A percentile compares a stretch with the other conserved stretches of the same genome.
phyloP scores from a whole-genome alignment of 768 basidiomycete species.

The Pleurotus ostreatus region DNA sequence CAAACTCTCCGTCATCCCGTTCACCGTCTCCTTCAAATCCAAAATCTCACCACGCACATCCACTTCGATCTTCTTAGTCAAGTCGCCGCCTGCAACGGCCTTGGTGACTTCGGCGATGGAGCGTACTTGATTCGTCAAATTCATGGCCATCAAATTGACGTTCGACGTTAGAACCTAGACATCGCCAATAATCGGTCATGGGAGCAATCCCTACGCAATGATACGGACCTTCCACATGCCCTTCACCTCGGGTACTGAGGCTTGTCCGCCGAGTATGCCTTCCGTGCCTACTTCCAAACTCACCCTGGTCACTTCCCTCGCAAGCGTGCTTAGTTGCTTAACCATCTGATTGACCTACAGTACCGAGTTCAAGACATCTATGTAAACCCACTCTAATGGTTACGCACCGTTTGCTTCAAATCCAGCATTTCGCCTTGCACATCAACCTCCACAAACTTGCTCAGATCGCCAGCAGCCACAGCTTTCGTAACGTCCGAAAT shows the following conservation, averaged over 20 bases:
- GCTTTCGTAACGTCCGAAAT: constrained; percentile 77
- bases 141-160: constrained; percentile 88
- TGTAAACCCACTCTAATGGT: not conserved
- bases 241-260: constrained; percentile 86
- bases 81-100: constrained; percentile 89
- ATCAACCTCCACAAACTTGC: constrained; percentile 71
- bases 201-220: too few relatives aligned
- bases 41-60: constrained; percentile 91
- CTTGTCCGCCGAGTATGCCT: constrained; percentile 92
- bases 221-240: constrained; percentile 83
- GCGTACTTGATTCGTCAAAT: constrained; percentile 87
- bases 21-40: constrained; percentile 88
- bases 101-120: constrained; percentile 87
- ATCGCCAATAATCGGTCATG: too few relatives aligned
- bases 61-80: constrained; percentile 90
- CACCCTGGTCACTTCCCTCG: constrained; percentile 86
- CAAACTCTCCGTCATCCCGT: constrained; percentile 88
- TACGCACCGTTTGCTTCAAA: constrained; percentile 60
- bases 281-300: constrained; percentile 90
- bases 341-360: constrained; percentile 71
- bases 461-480: constrained; percentile 71
- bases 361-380: not conserved
- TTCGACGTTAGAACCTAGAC: constrained; percentile 62
- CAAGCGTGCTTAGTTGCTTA: constrained; percentile 71
- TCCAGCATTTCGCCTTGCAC: constrained; percentile 82